Conservation (phyloP, 2,329 filamentous ascomycete genomes). For the Penicillium thymicola region DNA sequence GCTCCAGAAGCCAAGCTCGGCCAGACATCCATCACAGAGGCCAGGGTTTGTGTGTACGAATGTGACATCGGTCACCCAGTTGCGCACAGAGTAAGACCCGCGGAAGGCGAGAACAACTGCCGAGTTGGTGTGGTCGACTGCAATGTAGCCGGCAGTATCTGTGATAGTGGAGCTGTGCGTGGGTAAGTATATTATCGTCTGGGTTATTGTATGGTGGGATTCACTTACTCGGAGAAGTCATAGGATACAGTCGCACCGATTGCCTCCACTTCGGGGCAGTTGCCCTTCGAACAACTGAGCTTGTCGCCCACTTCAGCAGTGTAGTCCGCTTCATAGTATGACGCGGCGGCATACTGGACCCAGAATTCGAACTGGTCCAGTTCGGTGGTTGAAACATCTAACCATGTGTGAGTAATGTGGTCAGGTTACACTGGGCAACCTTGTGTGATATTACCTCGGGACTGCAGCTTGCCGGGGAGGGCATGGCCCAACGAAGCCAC, state of each 20-base stretch:
- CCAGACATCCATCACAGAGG: conserved; percentile 45
- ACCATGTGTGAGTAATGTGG: background rate
- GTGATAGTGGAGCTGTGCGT: conserved; percentile 19
- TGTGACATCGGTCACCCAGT: conserved; percentile 31
- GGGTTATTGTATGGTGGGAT: background rate
- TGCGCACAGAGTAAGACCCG: conserved; percentile 35
- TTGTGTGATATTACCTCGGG: conserved; percentile 14
- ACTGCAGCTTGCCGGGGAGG: conserved; percentile 6
- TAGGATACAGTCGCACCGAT: conserved; percentile 32
- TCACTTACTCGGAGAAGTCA: conserved; percentile 47
- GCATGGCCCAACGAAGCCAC: conserved; percentile 8
- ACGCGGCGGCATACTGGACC: conserved; percentile 50
- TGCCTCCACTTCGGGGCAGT: conserved; percentile 46
- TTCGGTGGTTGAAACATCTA: conserved; percentile 14
- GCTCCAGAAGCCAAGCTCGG: conserved; percentile 47
- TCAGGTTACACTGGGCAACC: background rate
- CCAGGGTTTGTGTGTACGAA: conserved; percentile 31
- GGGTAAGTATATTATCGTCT: background rate
- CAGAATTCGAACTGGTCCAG: conserved; percentile 41
- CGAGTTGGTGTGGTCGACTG: conserved; percentile 46
- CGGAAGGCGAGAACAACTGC: conserved; percentile 39
- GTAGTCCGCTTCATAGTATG: conserved; percentile 50
- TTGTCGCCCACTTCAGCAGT: conserved; percentile 38
- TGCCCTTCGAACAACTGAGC: conserved; percentile 42
- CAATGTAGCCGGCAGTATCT: conserved; percentile 50